Base-by-base conservation (phyloP, 306 rosid species). In the Geum urbanum region DNA sequence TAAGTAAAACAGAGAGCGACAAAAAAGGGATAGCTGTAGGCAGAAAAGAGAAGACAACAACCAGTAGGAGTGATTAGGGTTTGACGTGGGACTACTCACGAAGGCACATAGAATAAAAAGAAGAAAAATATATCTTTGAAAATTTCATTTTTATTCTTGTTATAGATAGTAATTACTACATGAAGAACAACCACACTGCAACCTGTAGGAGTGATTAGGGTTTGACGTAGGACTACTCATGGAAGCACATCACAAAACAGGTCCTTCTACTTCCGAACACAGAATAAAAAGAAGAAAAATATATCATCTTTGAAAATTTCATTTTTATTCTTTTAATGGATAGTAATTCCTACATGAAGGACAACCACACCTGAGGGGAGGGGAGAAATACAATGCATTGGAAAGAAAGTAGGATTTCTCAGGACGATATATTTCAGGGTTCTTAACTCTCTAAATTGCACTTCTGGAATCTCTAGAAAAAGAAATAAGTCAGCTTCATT, bases 351-450 rank as follows among this genome's bases (percentile, higher is more conserved):
- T 32, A 37, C 32, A 49, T 5, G 69, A 50, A 20, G 32, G 32
- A 16, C 32, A 39, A 46, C 47, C 32, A 32, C 46, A 35, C 32
- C 59, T 35, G 71, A 66, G 35, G 32, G 47, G 8, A 61, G 37
- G 61, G 39, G 5, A 55, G 48, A 61, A 66, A 27, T 6, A 40
- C 46, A 48, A 49, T 32, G 16, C 61, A 67, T 67, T 67, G 72
- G 48, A n/a, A 49, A 24, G 14, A 5, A 27, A 22, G 40, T 46
- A 2, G 22, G 8, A 46, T 20, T 22, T 7, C 58, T 48, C 32
- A n/a, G 70, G 44, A 5, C 15, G 52, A 11, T 48, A 49, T 16
- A 50, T 67, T 51, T 59, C 47, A 67, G n/a, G 35, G 48, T 67
- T 50, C 37, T 59, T 32, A 46, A 50, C 9, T 50, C n/a, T 51